Evolutionary conservation across 306 rosid species (phyloP), one percentile per base, ranked within the genome.

Genomic region (Vicia villosa): DNA sequence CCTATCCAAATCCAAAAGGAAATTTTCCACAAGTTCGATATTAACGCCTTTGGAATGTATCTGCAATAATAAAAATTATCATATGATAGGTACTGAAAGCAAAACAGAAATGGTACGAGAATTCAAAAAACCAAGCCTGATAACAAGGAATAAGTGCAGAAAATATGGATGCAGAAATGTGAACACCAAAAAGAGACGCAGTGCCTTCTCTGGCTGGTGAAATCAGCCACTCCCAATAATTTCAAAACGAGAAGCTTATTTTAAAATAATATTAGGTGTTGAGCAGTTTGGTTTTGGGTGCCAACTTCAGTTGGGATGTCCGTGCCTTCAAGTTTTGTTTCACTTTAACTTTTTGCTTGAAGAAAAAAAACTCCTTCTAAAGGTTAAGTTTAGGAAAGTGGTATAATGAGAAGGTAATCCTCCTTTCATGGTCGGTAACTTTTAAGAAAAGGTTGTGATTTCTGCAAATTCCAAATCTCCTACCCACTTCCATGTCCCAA

Each of bases 21-120:
- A 80, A 74, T 81, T 84, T 58, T 87, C 91, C 74, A 92, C 96
- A 40, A 89, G 78, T 76, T 82, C 83, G 30, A 66, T 50, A 73
- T 89, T 84, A 30, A 80, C 74, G 70, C 98, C 98, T 70, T 84
- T 92, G 56, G 98, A 89, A 66, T 92, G 98, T 60, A 92, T 95
- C 96, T 92, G 77, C 73, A 77, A 57, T 63, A 76, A 50, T 50
- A 60, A 16, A 66, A 37, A 62, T 10, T 21, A 62, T 42, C 21
- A 43, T 5, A 38, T 10, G 19, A 63, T 50, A 19, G 2, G 49
- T 49, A 34, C 21, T 12, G 21, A 1, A 11, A 55, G 19, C 20
- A 22, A 49, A n/a, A 40, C 22, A n/a, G 37, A 57, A 57, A 70
- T 42, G 28, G 28, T 17, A 43, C 4, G 17, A 17, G n/a, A 58